phyloP scores from a whole-genome alignment of 2,329 filamentous ascomycete genomes.

The Stachybotrys chlorohalonatus region DNA sequence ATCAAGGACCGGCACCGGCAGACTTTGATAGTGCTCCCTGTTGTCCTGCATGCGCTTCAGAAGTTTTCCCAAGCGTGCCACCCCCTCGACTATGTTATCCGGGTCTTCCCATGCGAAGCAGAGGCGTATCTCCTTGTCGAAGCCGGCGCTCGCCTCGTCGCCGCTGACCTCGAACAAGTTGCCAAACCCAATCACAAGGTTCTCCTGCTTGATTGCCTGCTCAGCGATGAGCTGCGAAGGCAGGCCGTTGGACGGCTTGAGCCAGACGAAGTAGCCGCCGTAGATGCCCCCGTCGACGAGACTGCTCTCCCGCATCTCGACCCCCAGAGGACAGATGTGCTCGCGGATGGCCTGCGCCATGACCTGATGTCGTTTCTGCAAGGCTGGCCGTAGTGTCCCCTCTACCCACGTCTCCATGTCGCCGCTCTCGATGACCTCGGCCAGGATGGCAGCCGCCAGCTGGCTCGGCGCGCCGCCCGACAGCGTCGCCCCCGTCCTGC shows the following conservation, averaged over 20 bases:
- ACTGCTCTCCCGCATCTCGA: constrained; percentile 29
- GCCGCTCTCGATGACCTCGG: constrained; percentile 35
- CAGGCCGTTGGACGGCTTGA: constrained; percentile 46
- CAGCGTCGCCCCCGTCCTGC: constrained; percentile 42
- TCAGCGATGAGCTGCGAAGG: constrained; percentile 47
- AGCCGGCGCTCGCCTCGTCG: constrained; percentile 42
- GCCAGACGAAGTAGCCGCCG: constrained; percentile 84
- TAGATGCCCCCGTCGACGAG: constrained; percentile 40
- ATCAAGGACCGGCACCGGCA: constrained; percentile 5
- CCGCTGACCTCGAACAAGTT: constrained; percentile 59
- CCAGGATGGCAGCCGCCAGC: constrained; percentile 42
- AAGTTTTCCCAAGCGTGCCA: constrained; percentile 50
- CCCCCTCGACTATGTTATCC: constrained; percentile 55
- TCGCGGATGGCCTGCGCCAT: constrained; percentile 51
- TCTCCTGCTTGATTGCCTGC: constrained; percentile 51
- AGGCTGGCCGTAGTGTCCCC: constrained; percentile 30
- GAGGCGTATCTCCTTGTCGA: constrained; percentile 52
- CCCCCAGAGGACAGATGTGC: constrained; percentile 54
- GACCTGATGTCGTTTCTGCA: constrained; percentile 34
- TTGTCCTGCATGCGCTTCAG: constrained; percentile 21
- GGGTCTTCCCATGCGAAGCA: constrained; percentile 69
- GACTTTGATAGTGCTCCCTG: constrained; percentile 13
- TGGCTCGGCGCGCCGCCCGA: constrained; percentile 51
- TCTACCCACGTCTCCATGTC: constrained; percentile 35
- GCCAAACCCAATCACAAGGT: constrained; percentile 59